Percentiles rank a stretch among this genome's conserved stretches.
Evolutionary conservation across 108 stramenopile species (phyloP).

Genomic region (Pseudonitzschia multistriata): DNA sequence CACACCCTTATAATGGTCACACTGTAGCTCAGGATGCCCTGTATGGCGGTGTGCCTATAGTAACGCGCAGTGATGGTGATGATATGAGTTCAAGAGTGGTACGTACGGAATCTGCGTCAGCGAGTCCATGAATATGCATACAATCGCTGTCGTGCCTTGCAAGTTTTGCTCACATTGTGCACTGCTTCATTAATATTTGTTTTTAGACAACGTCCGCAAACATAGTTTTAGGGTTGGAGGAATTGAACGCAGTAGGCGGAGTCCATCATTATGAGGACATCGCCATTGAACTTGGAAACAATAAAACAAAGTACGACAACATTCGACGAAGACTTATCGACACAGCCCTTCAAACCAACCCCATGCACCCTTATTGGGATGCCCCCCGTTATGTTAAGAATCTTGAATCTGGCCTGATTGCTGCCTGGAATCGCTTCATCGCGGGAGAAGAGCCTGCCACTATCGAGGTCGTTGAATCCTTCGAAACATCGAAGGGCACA

Average conservation of each 20-base stretch:
- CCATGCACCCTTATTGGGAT: constrained; percentile 90
- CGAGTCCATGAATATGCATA: neutral
- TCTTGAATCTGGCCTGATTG: constrained; percentile 57
- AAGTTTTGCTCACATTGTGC: neutral
- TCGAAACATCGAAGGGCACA: constrained; percentile 40
- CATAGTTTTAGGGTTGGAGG: constrained; percentile 69
- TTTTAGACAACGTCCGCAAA: constrained; percentile 66
- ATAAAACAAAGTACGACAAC: constrained; percentile 41
- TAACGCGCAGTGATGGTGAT: constrained; percentile 80
- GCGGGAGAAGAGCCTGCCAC: constrained; percentile 48
- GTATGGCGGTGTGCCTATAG: constrained; percentile 81
- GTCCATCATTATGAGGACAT: constrained; percentile 63
- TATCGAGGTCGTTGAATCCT: constrained; percentile 51
- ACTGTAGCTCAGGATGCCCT: constrained; percentile 82
- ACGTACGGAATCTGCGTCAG: neutral
- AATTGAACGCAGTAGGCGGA: constrained; percentile 75
- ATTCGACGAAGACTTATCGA: constrained; percentile 58
- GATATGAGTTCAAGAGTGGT: constrained; percentile 80
- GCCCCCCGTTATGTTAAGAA: constrained; percentile 75
- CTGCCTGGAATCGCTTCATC: constrained; percentile 65
- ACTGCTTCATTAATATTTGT: neutral
- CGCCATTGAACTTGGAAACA: constrained; percentile 63
- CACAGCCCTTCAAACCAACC: constrained; percentile 70
- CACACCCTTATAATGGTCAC: constrained; percentile 84
- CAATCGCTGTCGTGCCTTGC: no score